A percentile compares a stretch with the other conserved stretches of the same genome.
phyloP scores from a whole-genome alignment of 257 asterid species.

The Lycium ferocissimum region DNA sequence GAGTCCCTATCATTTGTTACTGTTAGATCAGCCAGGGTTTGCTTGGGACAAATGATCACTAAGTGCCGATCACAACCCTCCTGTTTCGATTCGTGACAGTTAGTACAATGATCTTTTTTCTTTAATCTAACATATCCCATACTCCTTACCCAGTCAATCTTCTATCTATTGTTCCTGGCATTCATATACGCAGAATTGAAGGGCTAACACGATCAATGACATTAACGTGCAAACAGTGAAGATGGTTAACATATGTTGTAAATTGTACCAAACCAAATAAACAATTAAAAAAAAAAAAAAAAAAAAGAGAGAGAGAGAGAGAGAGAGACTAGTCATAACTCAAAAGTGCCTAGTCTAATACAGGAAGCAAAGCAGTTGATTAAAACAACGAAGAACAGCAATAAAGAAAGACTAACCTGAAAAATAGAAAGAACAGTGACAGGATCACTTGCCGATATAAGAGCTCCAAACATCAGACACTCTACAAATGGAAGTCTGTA shows the following conservation, averaged over 20 bases:
- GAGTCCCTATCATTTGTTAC: conserved; percentile 18
- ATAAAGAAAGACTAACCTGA: conserved; percentile 59
- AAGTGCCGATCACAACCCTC: conserved; percentile 18
- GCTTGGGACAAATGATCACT: background rate
- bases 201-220: conserved; percentile 23
- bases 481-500: conserved; percentile 94
- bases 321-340: too few relatives aligned
- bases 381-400: background rate
- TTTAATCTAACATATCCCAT: background rate
- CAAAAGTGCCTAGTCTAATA: background rate
- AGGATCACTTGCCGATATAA: conserved; percentile 97
- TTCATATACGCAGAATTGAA: background rate
- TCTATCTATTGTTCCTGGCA: conserved; percentile 21
- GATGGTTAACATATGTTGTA: conserved; percentile 7
- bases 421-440: conserved; percentile 97
- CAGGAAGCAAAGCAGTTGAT: conserved; percentile 5
- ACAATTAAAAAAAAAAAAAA: background rate
- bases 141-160: background rate
- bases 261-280: conserved; percentile 21
- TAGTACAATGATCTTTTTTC: background rate
- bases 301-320: background rate
- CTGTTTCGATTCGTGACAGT: background rate
- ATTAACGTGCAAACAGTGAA: background rate
- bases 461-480: conserved; percentile 99
- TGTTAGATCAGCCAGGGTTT: background rate